Evolutionary conservation across 2,329 filamentous ascomycete species (phyloP), one percentile per base, ranked within the genome.

Genomic region (Botrytis elliptica): DNA sequence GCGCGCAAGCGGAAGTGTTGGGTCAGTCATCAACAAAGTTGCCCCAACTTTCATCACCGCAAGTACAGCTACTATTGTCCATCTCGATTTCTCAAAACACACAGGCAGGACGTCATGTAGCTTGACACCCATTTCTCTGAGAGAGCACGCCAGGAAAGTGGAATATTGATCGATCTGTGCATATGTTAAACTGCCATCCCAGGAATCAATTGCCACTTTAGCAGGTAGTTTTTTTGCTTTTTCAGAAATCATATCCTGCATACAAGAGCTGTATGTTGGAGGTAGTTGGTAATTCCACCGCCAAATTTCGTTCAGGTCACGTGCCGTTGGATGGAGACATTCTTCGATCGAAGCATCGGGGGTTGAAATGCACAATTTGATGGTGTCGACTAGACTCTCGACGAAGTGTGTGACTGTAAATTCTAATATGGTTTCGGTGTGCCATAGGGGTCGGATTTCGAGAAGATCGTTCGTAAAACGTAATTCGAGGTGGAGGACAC

Each of bases 281-380:
- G 85, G 85, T 3, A 87, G 75, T 3, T 81, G 74, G 42, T 84
- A 79, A 64, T 86, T 87, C 84, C 85, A 86, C 5, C 78, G 78
- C 86, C 86, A 87, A 62, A 87, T 82, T 36, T 84, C 79, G 25
- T 83, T 77, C 6, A 86, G 77, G 72, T 87, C 85, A n/a, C 79
- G 79, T 80, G 77, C 10, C 74, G 77, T 79, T 16, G 82, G 82
- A 1, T 77, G 76, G 55, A 85, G 76, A 60, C 77, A 80, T 25
- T 81, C 75, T 73, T 82, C 75, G 25, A 85, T 77, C 6, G 82
- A 74, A 8, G 74, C 71, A 1, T 77, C 72, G 1, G 79, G 80
- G 49, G 78, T 79, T 18, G 79, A 75, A 36, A 84, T 74, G 73
- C 81, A 83, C 25, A 81, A 70, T 65, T 79, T 77, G 70, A 87